Evolutionary conservation across 305 asterid species (phyloP).

Genomic region (Fraxinus sp.): DNA sequence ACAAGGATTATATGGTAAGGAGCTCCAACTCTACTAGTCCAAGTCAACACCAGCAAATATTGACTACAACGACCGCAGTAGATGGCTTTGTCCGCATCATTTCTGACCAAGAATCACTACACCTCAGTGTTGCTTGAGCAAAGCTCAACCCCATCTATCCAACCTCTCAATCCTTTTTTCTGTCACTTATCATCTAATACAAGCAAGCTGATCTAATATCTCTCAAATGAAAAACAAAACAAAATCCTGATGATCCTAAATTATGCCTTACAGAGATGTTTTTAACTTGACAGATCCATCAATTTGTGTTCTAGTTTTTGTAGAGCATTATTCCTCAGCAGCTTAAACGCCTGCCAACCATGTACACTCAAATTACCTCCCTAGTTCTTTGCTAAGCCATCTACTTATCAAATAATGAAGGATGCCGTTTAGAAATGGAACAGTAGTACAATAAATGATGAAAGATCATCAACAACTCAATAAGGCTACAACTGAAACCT

Average conservation of each 20-base stretch:
- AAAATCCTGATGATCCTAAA: neutral
- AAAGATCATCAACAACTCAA: neutral
- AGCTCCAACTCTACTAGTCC: neutral
- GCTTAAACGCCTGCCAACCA: neutral
- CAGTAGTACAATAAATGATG: neutral
- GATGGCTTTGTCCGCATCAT: neutral
- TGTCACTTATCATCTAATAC: neutral
- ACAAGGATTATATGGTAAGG: conserved; percentile 3
- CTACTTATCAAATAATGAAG: neutral
- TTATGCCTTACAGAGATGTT: neutral
- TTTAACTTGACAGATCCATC: neutral
- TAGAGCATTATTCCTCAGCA: neutral
- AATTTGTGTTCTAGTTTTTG: neutral
- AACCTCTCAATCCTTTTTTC: conserved; percentile 11
- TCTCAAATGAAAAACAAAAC: neutral
- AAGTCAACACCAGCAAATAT: neutral
- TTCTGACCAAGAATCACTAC: conserved; percentile 17
- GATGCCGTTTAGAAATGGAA: neutral
- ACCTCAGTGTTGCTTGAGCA: conserved; percentile 8
- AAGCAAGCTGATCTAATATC: neutral
- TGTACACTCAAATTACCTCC: neutral
- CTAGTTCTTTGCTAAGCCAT: neutral
- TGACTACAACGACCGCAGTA: conserved; percentile 3
- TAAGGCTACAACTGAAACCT: neutral
- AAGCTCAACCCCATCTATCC: conserved; percentile 10